Evolutionary conservation across 176 grass and related monocot genomes (phyloP).

Genomic region (Oryza punctata): DNA sequence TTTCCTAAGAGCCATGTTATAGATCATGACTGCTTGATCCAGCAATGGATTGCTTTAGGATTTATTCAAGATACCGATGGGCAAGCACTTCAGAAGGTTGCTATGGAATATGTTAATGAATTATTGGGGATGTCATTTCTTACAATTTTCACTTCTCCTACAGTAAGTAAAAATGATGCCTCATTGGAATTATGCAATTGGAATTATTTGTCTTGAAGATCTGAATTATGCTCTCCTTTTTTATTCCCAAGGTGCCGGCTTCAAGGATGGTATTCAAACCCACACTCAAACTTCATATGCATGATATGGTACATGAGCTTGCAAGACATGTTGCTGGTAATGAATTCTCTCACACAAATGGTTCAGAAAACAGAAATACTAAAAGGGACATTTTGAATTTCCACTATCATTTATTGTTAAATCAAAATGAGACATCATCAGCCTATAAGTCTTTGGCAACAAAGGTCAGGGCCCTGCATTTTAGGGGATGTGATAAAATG

Average conservation of each 20-base stretch:
- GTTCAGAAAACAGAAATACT: background rate
- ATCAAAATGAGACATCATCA: background rate
- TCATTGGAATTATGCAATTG: background rate
- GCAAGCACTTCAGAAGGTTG: background rate
- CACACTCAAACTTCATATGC: background rate
- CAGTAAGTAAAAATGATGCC: background rate
- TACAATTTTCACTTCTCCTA: background rate
- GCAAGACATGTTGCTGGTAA: constrained; percentile 40
- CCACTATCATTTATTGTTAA: constrained; percentile 29
- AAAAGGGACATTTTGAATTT: background rate
- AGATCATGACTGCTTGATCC: constrained; percentile 47
- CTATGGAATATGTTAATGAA: constrained; percentile 38
- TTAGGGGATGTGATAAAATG: background rate
- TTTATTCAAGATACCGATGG: constrained; percentile 27
- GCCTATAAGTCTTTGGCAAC: background rate
- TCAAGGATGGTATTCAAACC: background rate
- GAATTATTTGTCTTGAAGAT: background rate
- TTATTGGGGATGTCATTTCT: constrained; percentile 51
- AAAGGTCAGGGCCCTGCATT: constrained; percentile 41
- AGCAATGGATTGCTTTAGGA: constrained; percentile 48
- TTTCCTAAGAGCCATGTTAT: constrained; percentile 51
- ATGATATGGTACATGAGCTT: constrained; percentile 52
- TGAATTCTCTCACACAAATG: constrained; percentile 23
- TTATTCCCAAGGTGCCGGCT: background rate
- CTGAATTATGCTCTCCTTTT: background rate